Percentiles rank a stretch among this genome's conserved stretches.
These are phyloP conservation scores for Eutypella sp. DNA, from an alignment of 2,329 filamentous ascomycete species.

Conservation along the genomic window DNA sequence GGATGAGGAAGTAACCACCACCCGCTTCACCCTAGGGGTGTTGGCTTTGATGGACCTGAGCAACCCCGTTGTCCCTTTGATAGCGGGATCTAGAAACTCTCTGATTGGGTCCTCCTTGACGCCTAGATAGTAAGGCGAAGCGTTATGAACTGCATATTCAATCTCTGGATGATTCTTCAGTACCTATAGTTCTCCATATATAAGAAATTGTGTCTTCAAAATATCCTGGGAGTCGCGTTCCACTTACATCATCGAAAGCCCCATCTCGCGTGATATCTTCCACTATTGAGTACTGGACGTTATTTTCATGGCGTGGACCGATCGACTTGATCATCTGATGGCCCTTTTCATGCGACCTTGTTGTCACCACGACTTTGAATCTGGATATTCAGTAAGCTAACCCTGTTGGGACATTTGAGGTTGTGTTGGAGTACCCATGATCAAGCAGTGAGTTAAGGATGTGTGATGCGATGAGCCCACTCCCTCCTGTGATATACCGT, in stretches of 20 bases:
- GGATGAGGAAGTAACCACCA: constrained; percentile 52
- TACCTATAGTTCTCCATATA: constrained; percentile 17
- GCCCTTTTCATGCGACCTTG: constrained; percentile 44
- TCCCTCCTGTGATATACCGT: constrained; percentile 35
- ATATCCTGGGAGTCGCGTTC: not conserved
- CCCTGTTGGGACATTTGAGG: constrained; percentile 19
- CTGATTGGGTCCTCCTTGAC: constrained; percentile 44
- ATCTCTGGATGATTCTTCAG: constrained; percentile 49
- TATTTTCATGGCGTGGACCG: constrained; percentile 35
- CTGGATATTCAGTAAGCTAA: constrained; percentile 16
- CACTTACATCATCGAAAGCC: constrained; percentile 58
- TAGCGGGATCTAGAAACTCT: constrained; percentile 51
- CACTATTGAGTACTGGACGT: constrained; percentile 51
- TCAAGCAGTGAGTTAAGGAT: constrained; percentile 43
- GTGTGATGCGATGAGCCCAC: constrained; percentile 51
- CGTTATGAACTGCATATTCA: constrained; percentile 69
- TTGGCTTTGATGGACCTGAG: constrained; percentile 41
- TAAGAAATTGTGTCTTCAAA: no score
- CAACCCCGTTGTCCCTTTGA: constrained; percentile 47
- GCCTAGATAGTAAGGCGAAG: constrained; percentile 68
- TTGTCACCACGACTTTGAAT: constrained; percentile 40
- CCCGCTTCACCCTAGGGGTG: constrained; percentile 52
- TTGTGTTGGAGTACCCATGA: constrained; percentile 26
- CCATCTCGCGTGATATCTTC: constrained; percentile 64
- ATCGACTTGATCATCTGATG: constrained; percentile 37